A percentile compares a stretch with the other conserved stretches of the same genome.
These are phyloP conservation scores for Fistulina hepatica DNA, from an alignment of 1,284 basidiomycete genomes.

Conservation along the genomic window DNA sequence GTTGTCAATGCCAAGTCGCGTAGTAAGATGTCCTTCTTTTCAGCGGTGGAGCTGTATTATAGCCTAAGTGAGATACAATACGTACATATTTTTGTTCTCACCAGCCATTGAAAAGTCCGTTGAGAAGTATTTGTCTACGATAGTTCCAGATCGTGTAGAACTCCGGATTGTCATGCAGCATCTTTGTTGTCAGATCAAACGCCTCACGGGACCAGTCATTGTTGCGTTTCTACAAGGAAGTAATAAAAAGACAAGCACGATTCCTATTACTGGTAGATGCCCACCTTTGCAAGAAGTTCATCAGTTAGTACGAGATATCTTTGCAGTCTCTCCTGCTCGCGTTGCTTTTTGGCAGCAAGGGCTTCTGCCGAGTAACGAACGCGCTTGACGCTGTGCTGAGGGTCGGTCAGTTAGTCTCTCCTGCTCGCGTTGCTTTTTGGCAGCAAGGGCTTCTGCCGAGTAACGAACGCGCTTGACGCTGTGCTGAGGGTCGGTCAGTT, in stretches of 20 bases:
- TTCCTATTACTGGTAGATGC: conserved; percentile 16
- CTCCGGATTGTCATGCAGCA: conserved; percentile 80
- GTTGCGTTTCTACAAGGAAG: conserved; percentile 47
- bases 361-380: conserved; percentile 52
- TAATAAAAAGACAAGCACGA: background rate
- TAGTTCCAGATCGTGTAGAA: conserved; percentile 95
- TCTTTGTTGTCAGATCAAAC: conserved; percentile 58
- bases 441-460: conserved; percentile 51
- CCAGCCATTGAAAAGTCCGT: conserved; percentile 68
- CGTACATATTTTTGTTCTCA: too few relatives aligned
- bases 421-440: conserved; percentile 58
- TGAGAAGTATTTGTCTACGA: conserved; percentile 63
- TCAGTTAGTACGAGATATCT: conserved; percentile 64
- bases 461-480: conserved; percentile 64
- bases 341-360: conserved; percentile 50
- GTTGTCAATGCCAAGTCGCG: conserved; percentile 78
- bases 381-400: conserved; percentile 76
- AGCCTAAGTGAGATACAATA: conserved; percentile 6
- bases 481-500: too few relatives aligned
- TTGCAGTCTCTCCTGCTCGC: conserved; percentile 65
- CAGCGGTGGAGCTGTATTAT: conserved; percentile 43
- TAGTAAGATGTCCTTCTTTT: conserved; percentile 53
- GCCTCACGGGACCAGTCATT: conserved; percentile 59
- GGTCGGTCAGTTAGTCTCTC: too few relatives aligned
- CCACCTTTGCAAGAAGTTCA: conserved; percentile 55